Percentiles rank a stretch among this genome's conserved stretches.
Evolutionary conservation across 305 asterid species (phyloP).

Genomic region (Fraxinus sp.): DNA sequence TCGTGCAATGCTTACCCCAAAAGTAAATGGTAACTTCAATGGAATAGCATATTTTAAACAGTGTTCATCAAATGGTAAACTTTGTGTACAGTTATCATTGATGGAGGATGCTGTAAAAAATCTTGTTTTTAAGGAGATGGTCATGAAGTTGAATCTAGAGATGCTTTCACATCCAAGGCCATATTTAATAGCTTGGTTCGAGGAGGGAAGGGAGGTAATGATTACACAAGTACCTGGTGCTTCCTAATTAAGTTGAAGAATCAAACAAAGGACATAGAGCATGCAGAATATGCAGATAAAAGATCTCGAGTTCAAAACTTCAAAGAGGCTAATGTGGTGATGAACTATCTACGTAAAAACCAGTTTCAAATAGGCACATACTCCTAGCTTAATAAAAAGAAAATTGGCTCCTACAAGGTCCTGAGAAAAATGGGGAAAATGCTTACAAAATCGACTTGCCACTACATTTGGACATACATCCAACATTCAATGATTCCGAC

Average conservation of each 20-base stretch:
- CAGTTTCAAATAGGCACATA: not conserved
- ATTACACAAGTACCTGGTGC: not conserved
- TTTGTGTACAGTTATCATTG: not conserved
- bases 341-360: not conserved
- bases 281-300: not conserved
- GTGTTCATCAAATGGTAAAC: not conserved
- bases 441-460: not conserved
- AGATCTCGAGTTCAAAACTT: not conserved
- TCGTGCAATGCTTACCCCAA: not conserved
- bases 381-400: not conserved
- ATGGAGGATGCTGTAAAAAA: not conserved
- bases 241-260: not conserved
- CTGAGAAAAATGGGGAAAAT: not conserved
- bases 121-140: not conserved
- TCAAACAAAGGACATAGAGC: not conserved
- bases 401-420: not conserved
- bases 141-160: not conserved
- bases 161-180: not conserved
- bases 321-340: not conserved
- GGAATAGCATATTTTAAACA: not conserved
- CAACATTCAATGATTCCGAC: not conserved
- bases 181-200: not conserved
- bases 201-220: not conserved
- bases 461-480: not conserved
- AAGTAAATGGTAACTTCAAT: not conserved